These are phyloP conservation scores for Penicillium sp. DNA, from an alignment of 2,329 filamentous ascomycete species.

Conservation along the genomic window DNA sequence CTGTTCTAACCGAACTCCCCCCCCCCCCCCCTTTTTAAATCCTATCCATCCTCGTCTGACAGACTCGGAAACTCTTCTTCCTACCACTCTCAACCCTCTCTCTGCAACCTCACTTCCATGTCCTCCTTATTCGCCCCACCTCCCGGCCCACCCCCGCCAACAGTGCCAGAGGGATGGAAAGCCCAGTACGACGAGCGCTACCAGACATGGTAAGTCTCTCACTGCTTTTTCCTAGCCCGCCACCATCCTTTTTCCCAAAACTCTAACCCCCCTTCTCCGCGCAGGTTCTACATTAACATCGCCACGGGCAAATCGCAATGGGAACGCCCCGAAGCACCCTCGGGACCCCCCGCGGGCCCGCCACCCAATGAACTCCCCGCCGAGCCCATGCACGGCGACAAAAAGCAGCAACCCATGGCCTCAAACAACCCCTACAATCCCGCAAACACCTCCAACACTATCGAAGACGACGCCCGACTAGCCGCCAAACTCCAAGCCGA, in stretches of 20 bases:
- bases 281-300: conserved; percentile 88
- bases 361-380: conserved; percentile 45
- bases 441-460: conserved; percentile 34
- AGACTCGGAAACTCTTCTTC: background rate
- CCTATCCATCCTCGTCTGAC: background rate
- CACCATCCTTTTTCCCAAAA: background rate
- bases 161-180: conserved; percentile 80
- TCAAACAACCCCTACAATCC: conserved; percentile 75
- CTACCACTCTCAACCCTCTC: background rate
- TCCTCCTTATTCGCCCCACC: conserved; percentile 49
- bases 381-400: conserved; percentile 39
- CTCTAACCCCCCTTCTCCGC: background rate
- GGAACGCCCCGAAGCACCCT: conserved; percentile 77
- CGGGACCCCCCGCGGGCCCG: conserved; percentile 40
- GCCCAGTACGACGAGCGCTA: conserved; percentile 87
- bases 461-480: conserved; percentile 72
- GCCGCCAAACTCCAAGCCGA: conserved; percentile 82
- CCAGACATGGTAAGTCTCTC: conserved; percentile 70
- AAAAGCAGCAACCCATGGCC: conserved; percentile 57
- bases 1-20: background rate
- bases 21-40: background rate
- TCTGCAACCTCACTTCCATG: background rate
- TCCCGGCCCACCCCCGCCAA: conserved; percentile 62
- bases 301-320: conserved; percentile 89
- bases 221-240: background rate